A percentile compares a stretch with the other conserved stretches of the same genome.
These are phyloP conservation scores for Gossypium schwendimanii DNA, from an alignment of 441 rosid species.

Conservation along the genomic window DNA sequence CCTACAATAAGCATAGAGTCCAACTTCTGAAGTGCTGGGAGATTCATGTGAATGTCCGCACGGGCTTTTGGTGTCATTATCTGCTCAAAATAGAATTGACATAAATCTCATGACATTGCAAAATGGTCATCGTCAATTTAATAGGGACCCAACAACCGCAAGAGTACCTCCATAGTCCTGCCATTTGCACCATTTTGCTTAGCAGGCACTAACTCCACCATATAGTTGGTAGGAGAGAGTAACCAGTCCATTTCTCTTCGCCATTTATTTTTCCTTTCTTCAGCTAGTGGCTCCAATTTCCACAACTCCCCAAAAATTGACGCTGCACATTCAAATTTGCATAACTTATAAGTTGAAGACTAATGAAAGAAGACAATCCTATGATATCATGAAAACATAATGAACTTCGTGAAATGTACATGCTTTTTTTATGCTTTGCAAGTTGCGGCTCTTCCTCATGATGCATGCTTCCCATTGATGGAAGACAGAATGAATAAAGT, in stretches of 20 bases:
- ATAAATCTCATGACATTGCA: constrained; percentile 9
- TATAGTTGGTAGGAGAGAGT: constrained; percentile 81
- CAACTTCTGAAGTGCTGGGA: constrained; percentile 89
- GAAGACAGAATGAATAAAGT: not conserved
- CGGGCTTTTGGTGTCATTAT: constrained; percentile 93
- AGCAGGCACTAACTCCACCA: constrained; percentile 94
- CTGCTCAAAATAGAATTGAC: constrained; percentile 39
- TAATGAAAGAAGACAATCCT: not conserved
- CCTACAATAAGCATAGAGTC: constrained; percentile 92
- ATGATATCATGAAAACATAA: constrained; percentile 6
- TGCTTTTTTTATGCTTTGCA: not conserved
- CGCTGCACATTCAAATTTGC: constrained; percentile 41
- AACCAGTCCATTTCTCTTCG: constrained; percentile 90
- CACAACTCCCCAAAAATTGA: constrained; percentile 87
- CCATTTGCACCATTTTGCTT: constrained; percentile 81
- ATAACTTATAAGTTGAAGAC: constrained; percentile 2
- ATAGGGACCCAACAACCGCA: constrained; percentile 4
- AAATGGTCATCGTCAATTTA: not conserved
- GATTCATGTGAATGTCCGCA: constrained; percentile 86
- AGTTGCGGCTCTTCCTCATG: not conserved
- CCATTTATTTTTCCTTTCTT: constrained; percentile 81
- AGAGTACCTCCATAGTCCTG: constrained; percentile 63
- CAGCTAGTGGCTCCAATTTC: constrained; percentile 84
- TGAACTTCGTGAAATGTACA: not conserved
- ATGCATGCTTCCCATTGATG: not conserved